Evolutionary conservation across 495 filamentous ascomycete genomes (phyloP).

Genomic region (Aspergillus cavernicola): DNA sequence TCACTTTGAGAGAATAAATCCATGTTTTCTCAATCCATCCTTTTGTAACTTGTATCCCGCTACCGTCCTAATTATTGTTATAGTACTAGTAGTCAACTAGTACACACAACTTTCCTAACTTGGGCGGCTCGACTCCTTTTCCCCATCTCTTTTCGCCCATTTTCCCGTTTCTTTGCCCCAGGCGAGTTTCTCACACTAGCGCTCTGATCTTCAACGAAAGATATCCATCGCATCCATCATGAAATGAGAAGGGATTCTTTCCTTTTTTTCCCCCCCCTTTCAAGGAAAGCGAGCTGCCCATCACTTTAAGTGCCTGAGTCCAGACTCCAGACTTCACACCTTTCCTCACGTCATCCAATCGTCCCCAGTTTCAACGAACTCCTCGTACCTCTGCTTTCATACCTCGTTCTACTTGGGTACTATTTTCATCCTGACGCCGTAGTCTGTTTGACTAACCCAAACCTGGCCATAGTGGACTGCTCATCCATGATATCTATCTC

Average conservation of each 20-base stretch:
- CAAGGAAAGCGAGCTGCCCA: slow-evolving; percentile 8
- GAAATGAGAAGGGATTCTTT: neutral
- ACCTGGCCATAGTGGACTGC: slow-evolving; percentile 5
- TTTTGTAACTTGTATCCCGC: neutral
- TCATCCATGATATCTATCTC: slow-evolving; percentile 18
- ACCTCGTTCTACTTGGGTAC: neutral
- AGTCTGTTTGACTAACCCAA: slow-evolving; percentile 14
- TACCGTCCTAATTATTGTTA: neutral
- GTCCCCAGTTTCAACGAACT: slow-evolving; percentile 12
- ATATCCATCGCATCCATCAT: slow-evolving; percentile 4
- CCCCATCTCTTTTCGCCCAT: neutral
- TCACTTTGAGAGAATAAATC: slow-evolving; percentile 31
- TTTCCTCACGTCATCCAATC: slow-evolving; percentile 9
- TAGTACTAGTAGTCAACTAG: neutral
- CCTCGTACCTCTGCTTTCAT: slow-evolving; percentile 11
- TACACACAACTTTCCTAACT: neutral
- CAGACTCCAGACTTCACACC: too few species aligned
- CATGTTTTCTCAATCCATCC: neutral
- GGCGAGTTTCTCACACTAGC: slow-evolving; percentile 14
- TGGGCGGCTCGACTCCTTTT: neutral
- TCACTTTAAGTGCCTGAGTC: slow-evolving; percentile 9
- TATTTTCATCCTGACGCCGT: slow-evolving; percentile 11
- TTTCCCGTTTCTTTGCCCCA: slow-evolving; percentile 10
- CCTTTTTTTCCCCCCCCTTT: slow-evolving; percentile 6
- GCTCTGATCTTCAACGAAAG: slow-evolving; percentile 19